Conservation (phyloP, 345 rosid species). For the Chamaenerion angustifolium region DNA sequence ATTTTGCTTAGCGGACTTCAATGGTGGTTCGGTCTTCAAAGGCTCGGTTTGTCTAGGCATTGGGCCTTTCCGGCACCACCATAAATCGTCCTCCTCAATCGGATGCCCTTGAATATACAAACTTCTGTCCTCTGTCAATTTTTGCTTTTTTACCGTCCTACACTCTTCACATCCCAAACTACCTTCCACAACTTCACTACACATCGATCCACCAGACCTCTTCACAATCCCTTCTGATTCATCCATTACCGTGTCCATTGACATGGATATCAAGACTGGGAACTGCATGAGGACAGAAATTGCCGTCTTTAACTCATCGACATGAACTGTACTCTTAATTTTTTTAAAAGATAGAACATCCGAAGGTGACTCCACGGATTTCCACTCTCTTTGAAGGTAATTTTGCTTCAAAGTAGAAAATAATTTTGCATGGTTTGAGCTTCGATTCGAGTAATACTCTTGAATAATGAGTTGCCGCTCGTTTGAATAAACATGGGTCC, state of each 20-base stretch:
- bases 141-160: conserved; percentile 50
- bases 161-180: conserved; percentile 72
- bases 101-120: conserved; percentile 43
- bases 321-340: conserved; percentile 26
- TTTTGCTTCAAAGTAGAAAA: conserved; percentile 26
- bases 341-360: conserved; percentile 24
- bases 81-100: conserved; percentile 77
- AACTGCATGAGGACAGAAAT: conserved; percentile 59
- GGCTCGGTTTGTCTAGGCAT: conserved; percentile 30
- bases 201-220: conserved; percentile 34
- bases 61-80: conserved; percentile 81
- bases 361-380: conserved; percentile 19
- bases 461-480: conserved; percentile 73
- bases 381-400: conserved; percentile 21
- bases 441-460: conserved; percentile 26
- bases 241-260: conserved; percentile 31
- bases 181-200: conserved; percentile 37
- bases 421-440: conserved; percentile 13
- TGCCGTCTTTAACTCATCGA: conserved; percentile 52
- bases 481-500: conserved; percentile 53
- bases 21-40: conserved; percentile 49
- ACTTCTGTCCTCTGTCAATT: conserved; percentile 53
- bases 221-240: conserved; percentile 63
- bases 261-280: conserved; percentile 29
- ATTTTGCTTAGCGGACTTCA: conserved; percentile 62